These are phyloP conservation scores for Oldenlandia corymbosa DNA, from an alignment of 257 asterid species.

Conservation along the genomic window DNA sequence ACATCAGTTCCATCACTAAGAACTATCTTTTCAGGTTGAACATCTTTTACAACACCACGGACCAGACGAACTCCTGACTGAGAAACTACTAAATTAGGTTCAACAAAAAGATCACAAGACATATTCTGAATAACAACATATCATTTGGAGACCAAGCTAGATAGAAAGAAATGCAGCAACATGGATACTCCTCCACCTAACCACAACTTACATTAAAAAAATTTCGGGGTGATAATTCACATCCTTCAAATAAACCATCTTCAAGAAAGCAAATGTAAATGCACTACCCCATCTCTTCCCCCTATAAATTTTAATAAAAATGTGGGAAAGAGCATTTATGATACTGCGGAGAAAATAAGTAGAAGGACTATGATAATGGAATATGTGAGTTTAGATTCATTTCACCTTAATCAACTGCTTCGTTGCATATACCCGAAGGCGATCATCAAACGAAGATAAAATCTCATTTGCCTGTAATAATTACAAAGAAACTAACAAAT, in stretches of 20 bases:
- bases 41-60: slow-evolving; percentile 85
- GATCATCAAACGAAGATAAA: slow-evolving; percentile 88
- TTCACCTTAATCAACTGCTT: slow-evolving; percentile 87
- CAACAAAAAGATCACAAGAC: neutral
- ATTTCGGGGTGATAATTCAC: neutral
- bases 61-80: slow-evolving; percentile 98
- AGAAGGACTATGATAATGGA: neutral
- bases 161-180: neutral
- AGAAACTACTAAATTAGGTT: slow-evolving; percentile 40
- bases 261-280: neutral
- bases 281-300: neutral
- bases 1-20: slow-evolving; percentile 78
- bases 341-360: neutral
- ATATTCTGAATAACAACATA: neutral
- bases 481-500: neutral
- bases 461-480: slow-evolving; percentile 90
- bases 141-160: neutral
- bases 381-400: neutral
- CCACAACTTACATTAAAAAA: neutral
- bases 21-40: slow-evolving; percentile 62
- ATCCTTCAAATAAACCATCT: neutral
- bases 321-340: neutral
- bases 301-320: neutral
- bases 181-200: neutral
- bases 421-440: slow-evolving; percentile 77